Percentiles rank a stretch among this genome's conserved stretches.
Conservation (phyloP, 306 rosid species). For the Cicer yamashitae region DNA sequence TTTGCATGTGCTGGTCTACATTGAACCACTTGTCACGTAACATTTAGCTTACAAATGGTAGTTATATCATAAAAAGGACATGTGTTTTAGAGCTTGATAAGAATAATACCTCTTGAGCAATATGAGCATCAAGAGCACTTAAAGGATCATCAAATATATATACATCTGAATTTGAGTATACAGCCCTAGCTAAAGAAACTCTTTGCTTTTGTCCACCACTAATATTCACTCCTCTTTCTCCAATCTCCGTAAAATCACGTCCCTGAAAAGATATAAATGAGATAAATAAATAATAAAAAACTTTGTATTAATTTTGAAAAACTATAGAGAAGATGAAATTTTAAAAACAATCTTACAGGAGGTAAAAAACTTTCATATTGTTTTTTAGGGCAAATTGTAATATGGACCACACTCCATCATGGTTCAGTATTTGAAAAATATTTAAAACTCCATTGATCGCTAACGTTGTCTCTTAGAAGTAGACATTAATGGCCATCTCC, state of each 20-base stretch:
- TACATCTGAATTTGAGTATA: conserved; percentile 82
- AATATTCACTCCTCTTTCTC: conserved; percentile 93
- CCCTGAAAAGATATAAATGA: conserved; percentile 56
- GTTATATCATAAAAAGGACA: conserved; percentile 30
- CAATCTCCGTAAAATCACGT: conserved; percentile 85
- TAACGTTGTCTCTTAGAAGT: too few species aligned
- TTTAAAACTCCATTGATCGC: too few species aligned
- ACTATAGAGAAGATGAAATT: conserved; percentile 17
- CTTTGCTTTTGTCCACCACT: conserved; percentile 98
- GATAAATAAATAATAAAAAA: not conserved
- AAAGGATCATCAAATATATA: conserved; percentile 92
- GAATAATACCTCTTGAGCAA: conserved; percentile 73
- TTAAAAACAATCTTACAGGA: conserved; percentile 37
- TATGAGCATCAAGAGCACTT: conserved; percentile 94
- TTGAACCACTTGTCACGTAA: too few species aligned
- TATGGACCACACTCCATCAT: too few species aligned
- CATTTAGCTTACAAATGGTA: not conserved
- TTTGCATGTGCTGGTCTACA: too few species aligned
- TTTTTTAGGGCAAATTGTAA: too few species aligned
- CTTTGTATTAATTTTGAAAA: conserved; percentile 24
- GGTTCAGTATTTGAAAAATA: too few species aligned
- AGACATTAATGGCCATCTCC: too few species aligned
- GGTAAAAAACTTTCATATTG: not conserved
- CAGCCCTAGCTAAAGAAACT: conserved; percentile 90
- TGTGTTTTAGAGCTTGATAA: conserved; percentile 10